phyloP scores from a whole-genome alignment of 192 early-diverging fungal genomes.

The Gigaspora rosea region DNA sequence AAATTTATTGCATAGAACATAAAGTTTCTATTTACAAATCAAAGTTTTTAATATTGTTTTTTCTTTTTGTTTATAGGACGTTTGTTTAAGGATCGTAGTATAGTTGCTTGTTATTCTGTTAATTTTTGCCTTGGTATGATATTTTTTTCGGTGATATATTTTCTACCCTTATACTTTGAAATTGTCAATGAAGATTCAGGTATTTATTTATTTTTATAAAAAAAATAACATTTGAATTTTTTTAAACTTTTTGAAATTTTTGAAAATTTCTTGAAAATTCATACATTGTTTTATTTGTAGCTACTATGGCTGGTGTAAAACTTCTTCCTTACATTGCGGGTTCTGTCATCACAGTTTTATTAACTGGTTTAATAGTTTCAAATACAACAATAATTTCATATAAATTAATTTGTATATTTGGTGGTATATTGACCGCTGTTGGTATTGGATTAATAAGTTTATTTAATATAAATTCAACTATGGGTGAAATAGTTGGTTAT shows the following conservation, averaged over 20 bases:
- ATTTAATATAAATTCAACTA: slow-evolving; percentile 52
- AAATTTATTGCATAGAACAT: not conserved
- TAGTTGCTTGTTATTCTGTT: slow-evolving; percentile 58
- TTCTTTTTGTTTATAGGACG: slow-evolving; percentile 37
- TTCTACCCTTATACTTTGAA: slow-evolving; percentile 82
- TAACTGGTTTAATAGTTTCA: slow-evolving; percentile 59
- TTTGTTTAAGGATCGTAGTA: slow-evolving; percentile 62
- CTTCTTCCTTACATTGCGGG: slow-evolving; percentile 74
- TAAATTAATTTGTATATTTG: slow-evolving; percentile 63
- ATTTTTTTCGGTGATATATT: slow-evolving; percentile 69
- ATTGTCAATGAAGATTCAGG: slow-evolving; percentile 67
- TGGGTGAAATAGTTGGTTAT: slow-evolving; percentile 57
- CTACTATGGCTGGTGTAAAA: slow-evolving; percentile 75
- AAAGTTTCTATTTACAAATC: slow-evolving; percentile 23
- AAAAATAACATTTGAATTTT: too few relatives aligned
- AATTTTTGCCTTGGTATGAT: slow-evolving; percentile 67
- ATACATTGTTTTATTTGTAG: slow-evolving; percentile 7
- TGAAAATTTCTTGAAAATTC: too few relatives aligned
- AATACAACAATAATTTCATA: slow-evolving; percentile 56
- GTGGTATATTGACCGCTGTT: slow-evolving; percentile 60
- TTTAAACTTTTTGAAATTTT: too few relatives aligned
- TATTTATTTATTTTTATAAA: not conserved
- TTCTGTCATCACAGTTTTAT: slow-evolving; percentile 69
- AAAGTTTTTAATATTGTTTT: not conserved
- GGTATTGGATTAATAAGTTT: slow-evolving; percentile 67